Base-by-base conservation (phyloP, 176 grass and related monocot species). In the Ananas comosus region DNA sequence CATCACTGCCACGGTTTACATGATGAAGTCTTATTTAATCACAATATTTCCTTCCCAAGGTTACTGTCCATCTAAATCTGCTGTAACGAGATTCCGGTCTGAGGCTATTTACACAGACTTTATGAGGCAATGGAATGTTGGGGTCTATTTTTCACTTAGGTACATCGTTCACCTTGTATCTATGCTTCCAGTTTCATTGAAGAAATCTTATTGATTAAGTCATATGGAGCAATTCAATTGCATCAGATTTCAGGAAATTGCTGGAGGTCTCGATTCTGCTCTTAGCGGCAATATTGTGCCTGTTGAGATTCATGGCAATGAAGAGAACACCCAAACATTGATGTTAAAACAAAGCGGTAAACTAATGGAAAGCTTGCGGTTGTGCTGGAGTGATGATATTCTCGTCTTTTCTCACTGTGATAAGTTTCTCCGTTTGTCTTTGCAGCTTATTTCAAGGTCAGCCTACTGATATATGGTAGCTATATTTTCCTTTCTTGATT, bases 191-290 rank as follows among this genome's bases (percentile, higher is more conserved):
- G 13, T 12, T 63, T n/a, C 3, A 23, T 68, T 82, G 42, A 17
- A 71, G 2, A 78, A 50, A 5, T 27, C 18, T 76, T 53, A 57
- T 73, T 70, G 28, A 61, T 42, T 42, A 25, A 74, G 53, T 78
- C 74, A 50, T 66, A 75, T 65, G 21, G 71, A 57, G 4, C 4
- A 7, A 42, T 85, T 84, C 64, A 63, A 72, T 75, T 84, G 51
- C 28, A 77, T 81, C 82, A 99, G 94, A 76, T 99, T 99, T 87
- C 94, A 99, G 85, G 94, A 93, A 80, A 93, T 99, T 88, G 94
- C 94, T 65, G 90, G 94, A 76, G 80, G 77, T 72, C 80, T 99
- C 75, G 94, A 99, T 84, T 87, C 89, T 81, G 68, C 70, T 1
- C 79, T 99, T 66, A 88, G 80, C 17, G 59, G 64, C 42, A 68